Percentiles rank a stretch among this genome's conserved stretches.
Conservation (phyloP, 2,329 filamentous ascomycete genomes). For the Exserohilum rostratum region DNA sequence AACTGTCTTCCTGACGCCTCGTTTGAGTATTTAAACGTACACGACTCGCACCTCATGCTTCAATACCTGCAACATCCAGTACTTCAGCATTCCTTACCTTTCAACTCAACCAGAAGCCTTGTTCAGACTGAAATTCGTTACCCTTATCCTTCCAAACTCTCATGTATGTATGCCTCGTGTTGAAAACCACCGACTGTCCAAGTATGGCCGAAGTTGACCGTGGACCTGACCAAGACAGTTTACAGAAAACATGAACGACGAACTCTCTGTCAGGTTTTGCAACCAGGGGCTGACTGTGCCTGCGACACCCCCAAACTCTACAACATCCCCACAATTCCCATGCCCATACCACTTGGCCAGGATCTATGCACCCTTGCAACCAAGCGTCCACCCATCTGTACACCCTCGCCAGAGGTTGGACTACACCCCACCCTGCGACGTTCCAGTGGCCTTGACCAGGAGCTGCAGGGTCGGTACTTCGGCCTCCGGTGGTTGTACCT, state of each 20-base stretch:
- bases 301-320: not conserved
- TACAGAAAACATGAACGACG: not conserved
- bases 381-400: not conserved
- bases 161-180: no score
- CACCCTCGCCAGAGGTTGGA: not conserved
- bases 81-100: no score
- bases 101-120: no score
- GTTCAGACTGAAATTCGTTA: no score
- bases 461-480: slow-evolving; percentile 9
- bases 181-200: no score
- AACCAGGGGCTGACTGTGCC: not conserved
- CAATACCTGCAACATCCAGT: no score
- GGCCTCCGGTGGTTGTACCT: slow-evolving; percentile 9
- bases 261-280: slow-evolving; percentile 1
- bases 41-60: no score
- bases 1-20: no score
- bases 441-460: not conserved
- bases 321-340: not conserved
- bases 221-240: no score
- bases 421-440: not conserved
- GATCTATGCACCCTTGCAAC: not conserved
- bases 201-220: no score
- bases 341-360: slow-evolving; percentile 9
- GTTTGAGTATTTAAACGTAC: no score
- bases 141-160: no score